A percentile compares a stretch with the other conserved stretches of the same genome.
These are phyloP conservation scores for Verticillium klebahnii DNA, from an alignment of 2,329 filamentous ascomycete genomes.

Conservation along the genomic window DNA sequence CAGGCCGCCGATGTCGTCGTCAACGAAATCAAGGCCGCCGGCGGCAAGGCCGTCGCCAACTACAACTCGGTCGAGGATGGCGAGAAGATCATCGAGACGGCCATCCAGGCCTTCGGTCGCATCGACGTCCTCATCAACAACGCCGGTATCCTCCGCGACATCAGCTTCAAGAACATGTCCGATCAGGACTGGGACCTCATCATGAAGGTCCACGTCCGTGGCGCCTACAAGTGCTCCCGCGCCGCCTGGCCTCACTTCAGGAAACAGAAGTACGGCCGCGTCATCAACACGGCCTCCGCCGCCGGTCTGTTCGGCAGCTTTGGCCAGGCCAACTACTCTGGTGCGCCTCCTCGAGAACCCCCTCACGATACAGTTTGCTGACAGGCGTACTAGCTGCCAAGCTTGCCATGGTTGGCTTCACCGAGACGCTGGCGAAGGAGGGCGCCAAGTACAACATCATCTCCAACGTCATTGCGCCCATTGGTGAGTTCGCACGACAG, in stretches of 20 bases:
- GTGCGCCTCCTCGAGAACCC: slow-evolving; percentile 28
- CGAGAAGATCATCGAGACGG: slow-evolving; percentile 89
- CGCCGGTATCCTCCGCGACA: slow-evolving; percentile 88
- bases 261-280: slow-evolving; percentile 96
- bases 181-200: slow-evolving; percentile 96
- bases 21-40: slow-evolving; percentile 77
- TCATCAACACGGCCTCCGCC: slow-evolving; percentile 97
- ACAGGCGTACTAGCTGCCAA: slow-evolving; percentile 64
- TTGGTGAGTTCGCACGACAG: slow-evolving; percentile 36
- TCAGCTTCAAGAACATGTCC: slow-evolving; percentile 99
- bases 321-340: slow-evolving; percentile 93
- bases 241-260: slow-evolving; percentile 97
- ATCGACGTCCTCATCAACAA: slow-evolving; percentile 98
- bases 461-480: slow-evolving; percentile 90
- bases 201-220: slow-evolving; percentile 86
- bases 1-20: slow-evolving; percentile 81
- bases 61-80: slow-evolving; percentile 94
- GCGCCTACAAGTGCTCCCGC: slow-evolving; percentile 90
- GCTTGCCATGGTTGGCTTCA: slow-evolving; percentile 92
- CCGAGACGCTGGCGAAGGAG: slow-evolving; percentile 96
- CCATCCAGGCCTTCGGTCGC: slow-evolving; percentile 75
- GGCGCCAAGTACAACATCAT: slow-evolving; percentile 97
- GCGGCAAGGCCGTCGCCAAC: slow-evolving; percentile 95
- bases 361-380: not conserved
- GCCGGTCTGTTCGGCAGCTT: slow-evolving; percentile 95